Evolutionary conservation across 345 rosid genomes (phyloP).

Genomic region (Euclidium syriacum): DNA sequence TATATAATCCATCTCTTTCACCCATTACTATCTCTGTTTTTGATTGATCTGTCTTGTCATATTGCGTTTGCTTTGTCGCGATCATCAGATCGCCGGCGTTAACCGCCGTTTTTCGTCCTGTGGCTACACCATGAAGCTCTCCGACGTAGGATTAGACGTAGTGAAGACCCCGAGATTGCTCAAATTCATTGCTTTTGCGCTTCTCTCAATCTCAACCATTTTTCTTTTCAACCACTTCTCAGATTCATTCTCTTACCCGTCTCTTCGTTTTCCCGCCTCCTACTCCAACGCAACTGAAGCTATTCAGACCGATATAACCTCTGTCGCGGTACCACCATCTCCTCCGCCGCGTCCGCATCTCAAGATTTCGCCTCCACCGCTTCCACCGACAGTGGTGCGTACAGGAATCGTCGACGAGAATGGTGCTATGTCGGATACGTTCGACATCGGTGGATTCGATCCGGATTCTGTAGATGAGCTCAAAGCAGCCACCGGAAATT

Average conservation of each 20-base stretch:
- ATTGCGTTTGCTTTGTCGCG: background rate
- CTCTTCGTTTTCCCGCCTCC: conserved; percentile 18
- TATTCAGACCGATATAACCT: background rate
- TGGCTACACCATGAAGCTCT: background rate
- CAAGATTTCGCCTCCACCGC: conserved; percentile 28
- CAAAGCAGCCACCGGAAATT: conserved; percentile 12
- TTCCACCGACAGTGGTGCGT: conserved; percentile 35
- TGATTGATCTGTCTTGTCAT: background rate
- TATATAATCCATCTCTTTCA: background rate
- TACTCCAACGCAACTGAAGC: conserved; percentile 13
- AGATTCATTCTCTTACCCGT: conserved; percentile 24
- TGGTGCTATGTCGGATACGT: conserved; percentile 49
- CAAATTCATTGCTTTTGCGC: conserved; percentile 32
- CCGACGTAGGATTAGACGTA: conserved; percentile 25
- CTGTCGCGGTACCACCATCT: conserved; percentile 4
- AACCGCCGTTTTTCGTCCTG: background rate
- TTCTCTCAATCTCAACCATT: conserved; percentile 28
- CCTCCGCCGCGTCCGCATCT: conserved; percentile 19
- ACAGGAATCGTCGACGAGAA: conserved; percentile 57
- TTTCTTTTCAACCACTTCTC: conserved; percentile 30
- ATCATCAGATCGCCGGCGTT: conserved; percentile 14
- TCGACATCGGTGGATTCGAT: conserved; percentile 42
- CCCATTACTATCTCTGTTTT: background rate
- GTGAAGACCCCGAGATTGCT: conserved; percentile 39
- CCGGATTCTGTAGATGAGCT: conserved; percentile 30